phyloP scores from a whole-genome alignment of 371 early-diverging fungal genomes.

The Zychaea mexicana region DNA sequence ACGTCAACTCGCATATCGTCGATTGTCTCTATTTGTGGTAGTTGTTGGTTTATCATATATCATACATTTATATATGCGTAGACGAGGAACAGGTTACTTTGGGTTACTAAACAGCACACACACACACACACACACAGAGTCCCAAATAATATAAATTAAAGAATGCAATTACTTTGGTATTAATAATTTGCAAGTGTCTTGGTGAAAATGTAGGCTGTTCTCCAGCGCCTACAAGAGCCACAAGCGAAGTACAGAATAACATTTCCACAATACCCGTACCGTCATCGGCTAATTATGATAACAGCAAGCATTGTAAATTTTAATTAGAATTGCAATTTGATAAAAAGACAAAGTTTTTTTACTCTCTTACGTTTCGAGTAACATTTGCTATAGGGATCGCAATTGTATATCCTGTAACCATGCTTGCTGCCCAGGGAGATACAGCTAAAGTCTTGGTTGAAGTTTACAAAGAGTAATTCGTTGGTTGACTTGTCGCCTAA shows the following conservation, averaged over 20 bases:
- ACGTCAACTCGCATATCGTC: constrained; percentile 94
- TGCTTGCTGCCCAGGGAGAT: constrained; percentile 86
- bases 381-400: constrained; percentile 95
- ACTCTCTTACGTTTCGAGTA: constrained; percentile 68
- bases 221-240: constrained; percentile 95
- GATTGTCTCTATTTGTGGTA: constrained; percentile 93
- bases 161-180: constrained; percentile 94
- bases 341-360: too few species aligned
- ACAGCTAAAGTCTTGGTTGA: constrained; percentile 94
- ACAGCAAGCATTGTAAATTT: too few species aligned
- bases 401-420: constrained; percentile 93
- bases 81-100: too few species aligned
- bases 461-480: constrained; percentile 79
- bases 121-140: not conserved
- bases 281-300: constrained; percentile 78
- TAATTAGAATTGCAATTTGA: too few species aligned
- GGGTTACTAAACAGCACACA: too few species aligned
- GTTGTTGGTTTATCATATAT: too few species aligned
- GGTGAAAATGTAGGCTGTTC: constrained; percentile 90
- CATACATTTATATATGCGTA: too few species aligned
- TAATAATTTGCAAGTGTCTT: constrained; percentile 88
- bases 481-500: constrained; percentile 18
- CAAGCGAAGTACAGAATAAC: constrained; percentile 94
- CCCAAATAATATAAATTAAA: too few species aligned
- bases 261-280: constrained; percentile 95